Evolutionary conservation across 768 basidiomycete species (phyloP).

Genomic region (Tulasnella sp.): DNA sequence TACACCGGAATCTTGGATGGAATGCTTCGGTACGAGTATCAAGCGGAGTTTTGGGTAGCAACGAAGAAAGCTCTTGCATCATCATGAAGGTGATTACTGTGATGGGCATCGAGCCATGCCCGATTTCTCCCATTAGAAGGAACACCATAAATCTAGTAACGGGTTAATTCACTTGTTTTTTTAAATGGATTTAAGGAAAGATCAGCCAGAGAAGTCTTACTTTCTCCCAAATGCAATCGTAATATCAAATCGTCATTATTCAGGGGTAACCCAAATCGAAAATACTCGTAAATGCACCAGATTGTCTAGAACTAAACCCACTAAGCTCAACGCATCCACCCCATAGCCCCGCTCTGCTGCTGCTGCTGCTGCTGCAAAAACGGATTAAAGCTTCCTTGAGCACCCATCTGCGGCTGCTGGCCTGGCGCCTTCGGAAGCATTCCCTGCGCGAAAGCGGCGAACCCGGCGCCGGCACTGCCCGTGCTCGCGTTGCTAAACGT

Average conservation of each 20-base stretch:
- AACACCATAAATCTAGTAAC: background rate
- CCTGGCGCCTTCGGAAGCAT: constrained; percentile 34
- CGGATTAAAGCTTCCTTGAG: constrained; percentile 33
- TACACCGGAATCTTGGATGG: constrained; percentile 82
- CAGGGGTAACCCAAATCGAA: background rate
- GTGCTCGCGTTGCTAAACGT: constrained; percentile 38
- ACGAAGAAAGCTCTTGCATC: constrained; percentile 45
- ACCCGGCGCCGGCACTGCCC: constrained; percentile 41
- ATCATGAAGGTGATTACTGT: background rate
- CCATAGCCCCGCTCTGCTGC: constrained; percentile 13
- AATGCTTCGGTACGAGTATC: constrained; percentile 85
- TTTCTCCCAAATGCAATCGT: background rate
- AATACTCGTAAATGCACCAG: too few relatives aligned
- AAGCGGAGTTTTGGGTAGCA: constrained; percentile 83
- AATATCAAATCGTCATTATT: background rate
- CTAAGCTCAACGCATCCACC: background rate
- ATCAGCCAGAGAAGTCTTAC: too few relatives aligned
- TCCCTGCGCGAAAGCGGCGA: constrained; percentile 39
- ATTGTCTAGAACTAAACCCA: too few relatives aligned
- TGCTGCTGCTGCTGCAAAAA: constrained; percentile 37
- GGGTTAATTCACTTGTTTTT: too few relatives aligned
- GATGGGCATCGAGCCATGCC: background rate
- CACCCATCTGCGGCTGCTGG: constrained; percentile 42
- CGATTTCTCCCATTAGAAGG: background rate
- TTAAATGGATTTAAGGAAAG: too few relatives aligned